These are phyloP conservation scores for Teunomyces stri DNA, from an alignment of 805 yeast species.

Conservation along the genomic window DNA sequence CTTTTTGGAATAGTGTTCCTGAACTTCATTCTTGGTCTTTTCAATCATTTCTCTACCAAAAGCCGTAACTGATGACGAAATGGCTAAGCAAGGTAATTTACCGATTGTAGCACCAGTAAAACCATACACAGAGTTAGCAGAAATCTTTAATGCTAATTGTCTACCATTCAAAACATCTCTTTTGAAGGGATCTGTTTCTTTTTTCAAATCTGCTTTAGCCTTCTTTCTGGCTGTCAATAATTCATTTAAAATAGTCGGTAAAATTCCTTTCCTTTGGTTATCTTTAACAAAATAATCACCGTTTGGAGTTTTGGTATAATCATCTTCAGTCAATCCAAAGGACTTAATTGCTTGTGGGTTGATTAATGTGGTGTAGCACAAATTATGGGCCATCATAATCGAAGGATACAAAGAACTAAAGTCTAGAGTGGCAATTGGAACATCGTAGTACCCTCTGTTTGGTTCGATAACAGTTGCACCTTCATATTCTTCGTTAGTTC, in stretches of 20 bases:
- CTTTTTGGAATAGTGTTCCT: constrained; percentile 69
- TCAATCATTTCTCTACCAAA: constrained; percentile 98
- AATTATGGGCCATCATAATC: constrained; percentile 98
- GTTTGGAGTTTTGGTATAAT: constrained; percentile 85
- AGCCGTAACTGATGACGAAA: constrained; percentile 92
- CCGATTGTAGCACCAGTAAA: constrained; percentile 99
- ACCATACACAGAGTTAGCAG: constrained; percentile 98
- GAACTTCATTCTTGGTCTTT: constrained; percentile 81
- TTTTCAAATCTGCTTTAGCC: constrained; percentile 86
- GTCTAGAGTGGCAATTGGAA: constrained; percentile 96
- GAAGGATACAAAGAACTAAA: constrained; percentile 97
- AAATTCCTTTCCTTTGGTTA: constrained; percentile 69
- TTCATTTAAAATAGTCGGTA: constrained; percentile 90
- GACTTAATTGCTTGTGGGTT: constrained; percentile 67
- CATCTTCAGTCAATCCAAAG: constrained; percentile 61
- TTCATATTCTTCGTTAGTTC: constrained; percentile 88
- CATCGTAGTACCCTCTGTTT: constrained; percentile 89
- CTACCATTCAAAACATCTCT: constrained; percentile 94
- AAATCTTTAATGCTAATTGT: constrained; percentile 91
- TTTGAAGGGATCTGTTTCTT: constrained; percentile 91
- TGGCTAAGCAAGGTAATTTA: constrained; percentile 92
- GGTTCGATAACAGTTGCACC: constrained; percentile 99
- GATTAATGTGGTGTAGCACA: constrained; percentile 89
- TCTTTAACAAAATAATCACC: constrained; percentile 86
- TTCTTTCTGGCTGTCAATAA: constrained; percentile 86